Evolutionary conservation across 2,329 filamentous ascomycete genomes (phyloP), one percentile per base, ranked within the genome.

Genomic region (Trichoderma sp.): DNA sequence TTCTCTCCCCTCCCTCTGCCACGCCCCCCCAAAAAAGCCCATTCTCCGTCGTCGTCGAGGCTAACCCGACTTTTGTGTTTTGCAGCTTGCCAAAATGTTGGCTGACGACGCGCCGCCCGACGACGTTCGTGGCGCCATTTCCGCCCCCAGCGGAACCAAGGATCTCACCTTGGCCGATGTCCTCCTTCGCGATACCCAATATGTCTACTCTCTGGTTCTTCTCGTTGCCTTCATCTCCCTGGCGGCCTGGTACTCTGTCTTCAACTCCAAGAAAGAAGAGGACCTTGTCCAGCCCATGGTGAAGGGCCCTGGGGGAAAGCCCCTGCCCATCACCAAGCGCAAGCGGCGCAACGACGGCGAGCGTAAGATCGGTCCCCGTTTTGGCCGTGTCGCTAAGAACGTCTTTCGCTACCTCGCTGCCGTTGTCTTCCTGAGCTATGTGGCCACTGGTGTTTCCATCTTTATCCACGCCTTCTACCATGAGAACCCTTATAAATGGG

Each of bases 281-380:
- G 80, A 83, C 70, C 74, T 81, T 39, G 75, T 82, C 25, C 77
- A 78, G 63, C 85, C 83, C 25, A 82, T 78, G 35, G 79, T 86
- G 71, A 89, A 85, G 64, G 94, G 94, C n/a, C 93, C 94, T 1
- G 94, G 92, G 67, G 94, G 94, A 72, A 94, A 96, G 78, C 93
- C 93, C 37, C 83, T 97, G 64, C 93, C 93, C n/a, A 77, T 83
- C 59, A 86, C 84, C 69, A 91, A 89, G 76, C 87, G 82, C 68
- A 82, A 82, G 76, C 80, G 83, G 80, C 77, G 85, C 76, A 76
- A 79, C 78, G 71, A 82, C 80, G 78, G 80, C 78, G 74, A 82
- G 79, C 75, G 80, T 57, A 79, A 80, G 70, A 76, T 80, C 63
- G 77, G 78, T 19, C 83, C 76, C 32, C 84, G 88, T 72, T 89